Percentiles rank a stretch among this genome's conserved stretches.
Conservation (phyloP, 2,329 filamentous ascomycete species). For the Aspergillus piperis region DNA sequence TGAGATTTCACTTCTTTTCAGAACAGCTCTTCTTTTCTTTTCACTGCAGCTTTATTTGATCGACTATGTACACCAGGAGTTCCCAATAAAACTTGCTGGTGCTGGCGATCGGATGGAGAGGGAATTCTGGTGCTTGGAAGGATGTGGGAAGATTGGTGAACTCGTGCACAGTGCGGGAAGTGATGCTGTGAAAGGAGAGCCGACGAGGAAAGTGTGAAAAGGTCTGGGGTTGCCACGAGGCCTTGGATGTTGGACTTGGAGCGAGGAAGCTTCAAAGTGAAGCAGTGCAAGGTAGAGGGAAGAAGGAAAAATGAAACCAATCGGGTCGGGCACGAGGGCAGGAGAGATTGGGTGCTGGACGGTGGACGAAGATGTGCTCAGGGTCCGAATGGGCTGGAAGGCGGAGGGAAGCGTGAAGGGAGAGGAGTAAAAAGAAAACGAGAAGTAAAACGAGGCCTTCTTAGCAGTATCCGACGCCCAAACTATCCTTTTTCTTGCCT, state of each 20-base stretch:
- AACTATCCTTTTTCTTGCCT: conserved; percentile 21
- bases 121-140: conserved; percentile 41
- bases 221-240: conserved; percentile 30
- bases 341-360: conserved; percentile 26
- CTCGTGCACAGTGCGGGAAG: conserved; percentile 37
- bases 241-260: conserved; percentile 20
- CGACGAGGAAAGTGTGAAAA: conserved; percentile 29
- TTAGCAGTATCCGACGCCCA: conserved; percentile 19
- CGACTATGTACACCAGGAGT: conserved; percentile 80
- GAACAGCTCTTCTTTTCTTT: conserved; percentile 51
- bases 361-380: conserved; percentile 23
- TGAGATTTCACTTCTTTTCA: conserved; percentile 21
- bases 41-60: conserved; percentile 56
- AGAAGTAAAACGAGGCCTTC: conserved; percentile 22
- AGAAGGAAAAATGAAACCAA: conserved; percentile 18
- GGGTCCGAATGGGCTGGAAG: conserved; percentile 22
- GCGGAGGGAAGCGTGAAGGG: conserved; percentile 20
- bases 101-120: conserved; percentile 50
- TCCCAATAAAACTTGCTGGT: conserved; percentile 95
- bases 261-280: conserved; percentile 24
- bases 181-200: conserved; percentile 39
- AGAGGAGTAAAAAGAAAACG: conserved; percentile 20
- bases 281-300: conserved; percentile 24
- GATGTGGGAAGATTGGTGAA: conserved; percentile 29
- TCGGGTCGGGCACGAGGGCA: conserved; percentile 27